Evolutionary conservation across 768 basidiomycete genomes (phyloP), one percentile per base, ranked within the genome.

Genomic region (Dentipellis fragilis): DNA sequence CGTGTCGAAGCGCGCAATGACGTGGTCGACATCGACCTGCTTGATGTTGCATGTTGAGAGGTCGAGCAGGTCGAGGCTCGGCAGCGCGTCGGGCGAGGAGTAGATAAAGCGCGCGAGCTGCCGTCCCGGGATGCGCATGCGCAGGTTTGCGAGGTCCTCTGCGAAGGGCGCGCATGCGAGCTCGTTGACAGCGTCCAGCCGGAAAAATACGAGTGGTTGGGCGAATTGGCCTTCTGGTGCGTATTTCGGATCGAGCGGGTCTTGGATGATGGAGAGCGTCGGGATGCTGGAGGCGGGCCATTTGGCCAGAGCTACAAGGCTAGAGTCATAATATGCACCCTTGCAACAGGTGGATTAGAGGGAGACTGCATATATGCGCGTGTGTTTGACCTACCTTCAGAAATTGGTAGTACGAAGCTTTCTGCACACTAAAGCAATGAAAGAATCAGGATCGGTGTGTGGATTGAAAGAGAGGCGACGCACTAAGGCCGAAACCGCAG

Each of bases 131-230:
- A 94, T 76, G 36, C 87, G 80, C 34, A 94, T 68, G 16, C 86
- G 77, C 19, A 95, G 67, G 55, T 79, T 73, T 3, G 70, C 77
- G 47, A 87, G 70, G 40, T 69, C 62, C 11, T 56, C 53, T n/a
- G 76, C 67, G 10, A 76, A 68, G 0, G 72, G 69, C 0, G 82
- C 80, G 35, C 66, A 61, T 1, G 73, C 67, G 50, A 89, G 67
- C 2, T 65, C 65, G 0, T 75, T 69, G 51, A 94, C 68, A 39
- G 74, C 67, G 38, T 84, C 79, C 54, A 95, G 72, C 42, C 77
- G 78, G 67, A 88, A 88, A 70, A 93, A 91, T 2, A 92, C 89
- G 59, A 96, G 76, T 1, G 93, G 93, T 63, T 95, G 93, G 1
- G 93, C 93, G 58, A 87, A 87, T 37, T 70, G 62, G 14, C 61